Base-by-base conservation (phyloP, 805 yeast genomes). In the Metschnikowia cubensis region DNA sequence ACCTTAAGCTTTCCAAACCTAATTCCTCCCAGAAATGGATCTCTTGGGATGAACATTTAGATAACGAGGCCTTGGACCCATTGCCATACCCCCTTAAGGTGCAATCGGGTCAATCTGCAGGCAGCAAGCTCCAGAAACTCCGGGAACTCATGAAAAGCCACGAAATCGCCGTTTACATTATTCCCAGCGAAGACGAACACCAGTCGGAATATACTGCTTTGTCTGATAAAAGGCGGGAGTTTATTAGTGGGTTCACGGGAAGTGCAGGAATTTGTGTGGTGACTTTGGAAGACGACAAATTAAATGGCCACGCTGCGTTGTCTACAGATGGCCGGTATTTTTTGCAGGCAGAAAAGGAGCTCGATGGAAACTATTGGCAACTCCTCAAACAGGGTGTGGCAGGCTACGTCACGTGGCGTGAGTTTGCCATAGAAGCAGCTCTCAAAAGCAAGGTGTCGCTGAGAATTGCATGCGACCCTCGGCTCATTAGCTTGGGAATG, bases 261-360 rank as follows among this genome's bases (percentile, higher is more conserved):
- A 51, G 56, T 11, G 60, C 60, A 4, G 61, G 61, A 4, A 46
- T 58, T 15, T 52, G 58, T 37, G 56, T 58, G 31, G 49, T 58
- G 13, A 53, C 61, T 8, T 45, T 58, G 31, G 73, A 71, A 18
- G 69, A 70, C 48, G 75, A 68, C 45, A 76, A 71, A 1, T 73
- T 80, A 20, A 70, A 69, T 10, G 89, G 89, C 0, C 79, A 81
- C 42, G 95, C 96, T 13, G 87, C 86, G 0, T 70, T 94, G 45
- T 83, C 96, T 7, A 94, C 99, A 0, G 99, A 94, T 68, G 98
- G 98, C 1, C 77, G 99, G 56, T 94, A 94, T 70, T 94, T 89
- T 66, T 73, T 88, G 51, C 99, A 94, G 69, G 98, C 98, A 1
- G 81, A 79, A 20, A 81, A 84, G 50, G 94, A 94, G 69, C 72